phyloP scores from a whole-genome alignment of 2,329 filamentous ascomycete genomes.

The Pseudogymnoascus sp. region DNA sequence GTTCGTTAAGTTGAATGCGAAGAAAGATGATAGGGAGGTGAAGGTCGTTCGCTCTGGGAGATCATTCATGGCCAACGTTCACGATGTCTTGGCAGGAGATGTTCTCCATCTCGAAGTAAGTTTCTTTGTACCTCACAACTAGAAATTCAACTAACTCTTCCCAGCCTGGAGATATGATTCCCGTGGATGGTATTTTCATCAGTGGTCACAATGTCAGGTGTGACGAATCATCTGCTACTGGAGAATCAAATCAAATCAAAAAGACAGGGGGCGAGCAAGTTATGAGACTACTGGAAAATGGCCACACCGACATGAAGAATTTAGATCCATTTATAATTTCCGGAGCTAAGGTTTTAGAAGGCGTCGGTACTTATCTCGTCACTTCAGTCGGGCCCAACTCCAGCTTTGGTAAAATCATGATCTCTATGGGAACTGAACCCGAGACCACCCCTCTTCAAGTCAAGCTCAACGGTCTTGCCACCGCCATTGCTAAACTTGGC shows the following conservation, averaged over 20 bases:
- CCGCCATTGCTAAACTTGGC: constrained; percentile 68
- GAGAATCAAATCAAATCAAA: constrained; percentile 63
- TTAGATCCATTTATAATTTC: constrained; percentile 74
- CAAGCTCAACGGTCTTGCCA: constrained; percentile 67
- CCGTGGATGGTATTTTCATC: constrained; percentile 62
- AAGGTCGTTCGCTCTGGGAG: constrained; percentile 67
- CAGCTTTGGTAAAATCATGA: constrained; percentile 67
- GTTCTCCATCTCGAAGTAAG: constrained; percentile 61
- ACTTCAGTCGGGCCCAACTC: constrained; percentile 69
- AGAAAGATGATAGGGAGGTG: constrained; percentile 66
- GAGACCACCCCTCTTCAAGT: constrained; percentile 71
- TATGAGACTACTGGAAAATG: constrained; percentile 50
- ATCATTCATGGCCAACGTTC: constrained; percentile 58
- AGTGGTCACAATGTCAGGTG: constrained; percentile 57
- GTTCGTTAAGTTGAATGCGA: constrained; percentile 71
- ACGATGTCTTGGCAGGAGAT: constrained; percentile 65
- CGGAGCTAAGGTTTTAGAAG: constrained; percentile 67
- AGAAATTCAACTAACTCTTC: constrained; percentile 29
- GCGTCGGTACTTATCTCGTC: constrained; percentile 66
- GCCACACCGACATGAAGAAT: constrained; percentile 50
- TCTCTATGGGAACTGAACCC: constrained; percentile 66
- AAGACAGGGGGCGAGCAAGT: constrained; percentile 58
- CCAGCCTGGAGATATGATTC: constrained; percentile 60
- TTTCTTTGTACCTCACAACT: constrained; percentile 44
- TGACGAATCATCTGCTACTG: constrained; percentile 68